A percentile compares a stretch with the other conserved stretches of the same genome.
Evolutionary conservation across 257 asterid species (phyloP).

Genomic region (Eucommia ulmoides): DNA sequence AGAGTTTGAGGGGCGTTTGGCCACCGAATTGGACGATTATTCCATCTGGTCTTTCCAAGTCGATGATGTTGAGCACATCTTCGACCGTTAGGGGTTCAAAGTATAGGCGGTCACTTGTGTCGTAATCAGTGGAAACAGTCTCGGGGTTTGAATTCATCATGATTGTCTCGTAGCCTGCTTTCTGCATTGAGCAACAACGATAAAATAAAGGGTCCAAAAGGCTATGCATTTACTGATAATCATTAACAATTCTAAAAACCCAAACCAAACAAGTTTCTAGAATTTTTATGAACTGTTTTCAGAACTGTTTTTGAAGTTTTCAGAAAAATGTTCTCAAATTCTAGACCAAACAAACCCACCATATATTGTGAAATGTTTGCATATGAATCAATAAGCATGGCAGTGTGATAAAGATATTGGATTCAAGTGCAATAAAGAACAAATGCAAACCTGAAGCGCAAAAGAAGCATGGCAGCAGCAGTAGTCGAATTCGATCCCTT

Average conservation of each 20-base stretch:
- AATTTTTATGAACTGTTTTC: too few species aligned
- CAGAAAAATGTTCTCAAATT: too few species aligned
- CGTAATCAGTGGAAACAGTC: slow-evolving; percentile 93
- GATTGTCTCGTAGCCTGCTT: slow-evolving; percentile 89
- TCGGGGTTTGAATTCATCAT: slow-evolving; percentile 99
- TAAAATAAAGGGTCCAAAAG: neutral
- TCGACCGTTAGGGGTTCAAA: slow-evolving; percentile 95
- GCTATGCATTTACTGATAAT: neutral
- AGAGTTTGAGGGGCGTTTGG: slow-evolving; percentile 82
- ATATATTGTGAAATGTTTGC: too few species aligned
- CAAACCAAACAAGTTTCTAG: too few species aligned
- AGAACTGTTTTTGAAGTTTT: too few species aligned
- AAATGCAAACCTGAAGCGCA: slow-evolving; percentile 91
- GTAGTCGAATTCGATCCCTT: slow-evolving; percentile 96
- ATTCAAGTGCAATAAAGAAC: too few species aligned
- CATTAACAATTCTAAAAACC: too few species aligned
- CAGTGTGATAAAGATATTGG: too few species aligned
- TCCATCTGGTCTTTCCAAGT: slow-evolving; percentile 94
- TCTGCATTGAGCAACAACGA: slow-evolving; percentile 24
- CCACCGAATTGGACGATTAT: slow-evolving; percentile 98
- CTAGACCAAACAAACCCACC: too few species aligned
- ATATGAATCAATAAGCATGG: too few species aligned
- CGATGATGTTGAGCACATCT: slow-evolving; percentile 82
- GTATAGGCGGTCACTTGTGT: slow-evolving; percentile 94
- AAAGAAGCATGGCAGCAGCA: slow-evolving; percentile 98